Base-by-base conservation (phyloP, 805 yeast genomes). In the Tetrapisispora namnaoensis region DNA sequence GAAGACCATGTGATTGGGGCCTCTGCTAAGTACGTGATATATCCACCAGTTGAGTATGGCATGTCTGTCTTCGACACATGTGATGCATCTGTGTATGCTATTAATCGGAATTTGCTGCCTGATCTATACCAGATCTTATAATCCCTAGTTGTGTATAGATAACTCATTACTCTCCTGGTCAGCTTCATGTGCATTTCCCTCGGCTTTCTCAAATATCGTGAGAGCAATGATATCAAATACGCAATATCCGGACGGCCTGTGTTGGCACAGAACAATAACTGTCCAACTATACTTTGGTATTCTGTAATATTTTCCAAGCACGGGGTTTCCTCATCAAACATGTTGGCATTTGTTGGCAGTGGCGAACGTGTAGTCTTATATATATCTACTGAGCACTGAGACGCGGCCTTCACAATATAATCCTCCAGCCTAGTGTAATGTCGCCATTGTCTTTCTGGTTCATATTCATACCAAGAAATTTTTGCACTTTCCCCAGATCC, bases 171-270 rank as follows among this genome's bases (percentile, higher is more conserved):
- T 3, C 50, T 27, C 9, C 14, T 10, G 9, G 53, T 51, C 17
- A 44, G 47, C 2, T 13, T 13, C 6, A 43, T 2, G 32, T 53
- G 55, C 13, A 47, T 32, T 7, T 27, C 30, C 3, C 49, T 30
- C 9, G 54, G 52, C 28, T 42, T 41, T 37, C 45, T 39, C 2
- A 51, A 35, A 36, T 49, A 51, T 14, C 52, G 35, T 2, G 49
- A 49, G 2, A 49, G 28, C 2, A 40, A 9, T 1, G 54, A 51
- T 4, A 49, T 49, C 1, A 49, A 6, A 36, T 27, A 43, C 2
- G 55, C 43, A 28, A 53, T 37, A 30, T 53, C 53, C 21, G 55
- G 55, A 9, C 55, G 42, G n/a, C 49, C 51, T 16, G 51, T 34
- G 44, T 51, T 50, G 22, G 53, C 47, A 14, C 34, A 20, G 40